These are phyloP conservation scores for Hypomyces rosellus DNA, from an alignment of 2,329 filamentous ascomycete genomes.

Conservation along the genomic window DNA sequence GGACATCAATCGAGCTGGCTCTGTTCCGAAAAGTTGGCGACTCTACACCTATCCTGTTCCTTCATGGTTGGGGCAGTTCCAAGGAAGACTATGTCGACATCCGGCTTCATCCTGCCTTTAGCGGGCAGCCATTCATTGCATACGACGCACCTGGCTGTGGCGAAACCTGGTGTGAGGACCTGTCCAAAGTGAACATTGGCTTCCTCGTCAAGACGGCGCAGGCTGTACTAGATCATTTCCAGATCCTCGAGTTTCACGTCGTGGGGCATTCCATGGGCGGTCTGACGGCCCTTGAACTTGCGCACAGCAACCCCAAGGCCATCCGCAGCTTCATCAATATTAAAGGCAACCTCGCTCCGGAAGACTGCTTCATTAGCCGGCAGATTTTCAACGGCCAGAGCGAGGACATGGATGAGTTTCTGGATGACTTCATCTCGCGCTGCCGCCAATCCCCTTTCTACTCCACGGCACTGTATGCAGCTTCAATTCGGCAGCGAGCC, in stretches of 20 bases:
- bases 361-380: conserved; percentile 22
- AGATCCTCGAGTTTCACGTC: conserved; percentile 16
- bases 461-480: conserved; percentile 14
- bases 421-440: conserved; percentile 10
- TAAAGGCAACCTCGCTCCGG: conserved; percentile 21
- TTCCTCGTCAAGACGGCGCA: conserved; percentile 17
- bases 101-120: conserved; percentile 12
- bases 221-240: conserved; percentile 13
- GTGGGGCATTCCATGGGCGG: conserved; percentile 25
- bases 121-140: conserved; percentile 14
- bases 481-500: conserved; percentile 13
- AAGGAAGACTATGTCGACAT: conserved; percentile 23
- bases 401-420: background rate
- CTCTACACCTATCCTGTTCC: conserved; percentile 16
- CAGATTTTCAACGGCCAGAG: conserved; percentile 13
- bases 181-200: conserved; percentile 11
- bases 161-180: conserved; percentile 12
- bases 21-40: background rate
- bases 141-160: conserved; percentile 22
- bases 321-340: conserved; percentile 20
- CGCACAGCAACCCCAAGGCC: conserved; percentile 2
- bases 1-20: background rate
- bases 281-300: conserved; percentile 17
- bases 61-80: conserved; percentile 21
- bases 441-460: conserved; percentile 11